Evolutionary conservation across 2,329 filamentous ascomycete species (phyloP).

Genomic region (Venturia oleaginea): DNA sequence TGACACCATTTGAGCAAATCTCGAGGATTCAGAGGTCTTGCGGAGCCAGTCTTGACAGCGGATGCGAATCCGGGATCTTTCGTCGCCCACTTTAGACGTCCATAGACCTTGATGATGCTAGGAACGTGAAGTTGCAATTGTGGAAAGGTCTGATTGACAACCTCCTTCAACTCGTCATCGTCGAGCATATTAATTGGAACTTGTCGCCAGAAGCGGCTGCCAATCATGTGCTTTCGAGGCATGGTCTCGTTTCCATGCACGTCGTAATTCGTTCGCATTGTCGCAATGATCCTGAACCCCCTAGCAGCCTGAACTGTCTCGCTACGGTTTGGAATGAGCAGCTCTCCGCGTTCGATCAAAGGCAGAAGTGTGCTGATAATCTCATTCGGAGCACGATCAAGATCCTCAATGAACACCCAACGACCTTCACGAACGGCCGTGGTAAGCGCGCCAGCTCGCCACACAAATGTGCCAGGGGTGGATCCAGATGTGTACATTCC

Average conservation of each 20-base stretch:
- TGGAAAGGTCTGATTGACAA: conserved; percentile 64
- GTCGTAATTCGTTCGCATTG: conserved; percentile 57
- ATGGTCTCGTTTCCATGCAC: conserved; percentile 62
- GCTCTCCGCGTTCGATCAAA: conserved; percentile 82
- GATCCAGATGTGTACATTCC: conserved; percentile 88
- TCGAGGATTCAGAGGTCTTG: conserved; percentile 57
- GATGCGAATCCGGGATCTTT: conserved; percentile 36
- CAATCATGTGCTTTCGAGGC: conserved; percentile 62
- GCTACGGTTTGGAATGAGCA: conserved; percentile 80
- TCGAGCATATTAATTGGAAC: conserved; percentile 60
- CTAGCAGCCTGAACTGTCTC: conserved; percentile 74
- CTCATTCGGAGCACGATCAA: conserved; percentile 90
- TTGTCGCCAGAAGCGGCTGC: conserved; percentile 75
- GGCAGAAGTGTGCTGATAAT: conserved; percentile 89
- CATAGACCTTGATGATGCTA: conserved; percentile 49
- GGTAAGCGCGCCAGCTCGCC: conserved; percentile 86
- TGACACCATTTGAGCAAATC: conserved; percentile 91
- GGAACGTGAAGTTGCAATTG: conserved; percentile 50
- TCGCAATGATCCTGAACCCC: conserved; percentile 87
- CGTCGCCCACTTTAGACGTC: conserved; percentile 32
- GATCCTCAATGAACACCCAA: conserved; percentile 95
- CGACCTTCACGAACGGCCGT: conserved; percentile 88
- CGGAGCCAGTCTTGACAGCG: conserved; percentile 45
- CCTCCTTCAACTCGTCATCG: conserved; percentile 61
- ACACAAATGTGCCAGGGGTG: conserved; percentile 80